Base-by-base conservation (phyloP, 768 basidiomycete species). In the Dentipellis fragilis region DNA sequence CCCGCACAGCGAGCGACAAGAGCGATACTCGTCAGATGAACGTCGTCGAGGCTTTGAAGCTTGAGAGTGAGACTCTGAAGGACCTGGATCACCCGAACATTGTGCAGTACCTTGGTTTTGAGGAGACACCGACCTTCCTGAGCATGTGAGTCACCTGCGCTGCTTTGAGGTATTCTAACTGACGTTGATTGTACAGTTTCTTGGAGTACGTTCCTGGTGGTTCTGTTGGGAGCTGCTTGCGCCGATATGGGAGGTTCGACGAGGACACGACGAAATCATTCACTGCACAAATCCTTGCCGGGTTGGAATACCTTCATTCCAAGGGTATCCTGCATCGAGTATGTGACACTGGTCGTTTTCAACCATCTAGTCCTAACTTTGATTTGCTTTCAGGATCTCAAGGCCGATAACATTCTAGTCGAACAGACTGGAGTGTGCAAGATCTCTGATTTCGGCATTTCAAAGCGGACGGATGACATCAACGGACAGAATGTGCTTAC, bases 171-270 rank as follows among this genome's bases (percentile, higher is more conserved):
- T 22, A 49, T 38, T 29, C 16, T 12, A 34, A 17, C 45, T 55
- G 34, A 50, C 16, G 12, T 46, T 55, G 29, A 39, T 58, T 49
- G 46, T 2, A 34, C 60, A 98, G 95, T 65, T 98, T 99, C 76
- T 75, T 99, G 66, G 96, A 99, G 73, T 99, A 99, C 67, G 95
- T 99, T 54, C 93, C 95, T 55, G 96, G 96, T 64, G 96, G 96
- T 12, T 96, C 95, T 0, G 81, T 99, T 57, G 91, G 92, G 62
- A 83, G 88, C 65, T 85, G 92, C 71, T 69, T 98, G 61, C 84
- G 88, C 54, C 91, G 91, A 58, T 87, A 97, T 65, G 93, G 93
- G 59, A 89, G 89, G 65, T 96, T 98, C 66, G 83, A 89, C 53
- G 92, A 96, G 65, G 81, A 87, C 59, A 89, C 97, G 23, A 89